Evolutionary conservation across 768 basidiomycete species (phyloP).

Genomic region (Suillus bovinus): DNA sequence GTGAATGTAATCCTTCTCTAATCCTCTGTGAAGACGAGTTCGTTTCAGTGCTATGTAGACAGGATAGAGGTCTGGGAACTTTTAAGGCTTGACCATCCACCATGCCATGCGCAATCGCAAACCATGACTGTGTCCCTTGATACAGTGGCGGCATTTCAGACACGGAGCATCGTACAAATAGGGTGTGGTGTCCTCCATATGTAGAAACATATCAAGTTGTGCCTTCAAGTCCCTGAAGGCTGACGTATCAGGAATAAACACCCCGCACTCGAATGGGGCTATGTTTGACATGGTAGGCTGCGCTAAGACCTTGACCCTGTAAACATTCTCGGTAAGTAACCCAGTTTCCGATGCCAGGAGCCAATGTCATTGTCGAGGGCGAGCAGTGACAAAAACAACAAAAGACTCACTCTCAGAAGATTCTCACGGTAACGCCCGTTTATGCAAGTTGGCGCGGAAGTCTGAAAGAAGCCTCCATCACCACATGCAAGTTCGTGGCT

Average conservation of each 20-base stretch:
- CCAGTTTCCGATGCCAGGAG: too few relatives aligned
- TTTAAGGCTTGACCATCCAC: background rate
- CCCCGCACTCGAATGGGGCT: background rate
- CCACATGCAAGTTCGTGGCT: too few relatives aligned
- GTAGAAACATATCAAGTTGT: too few relatives aligned
- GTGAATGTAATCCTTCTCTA: slow-evolving; percentile 86
- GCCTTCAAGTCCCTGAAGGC: background rate
- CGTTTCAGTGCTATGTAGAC: slow-evolving; percentile 67
- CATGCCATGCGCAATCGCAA: background rate
- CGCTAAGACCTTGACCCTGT: too few relatives aligned
- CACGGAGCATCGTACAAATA: background rate
- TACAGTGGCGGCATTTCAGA: background rate
- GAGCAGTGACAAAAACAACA: too few relatives aligned
- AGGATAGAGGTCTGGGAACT: background rate
- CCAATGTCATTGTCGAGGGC: too few relatives aligned
- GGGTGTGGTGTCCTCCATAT: background rate
- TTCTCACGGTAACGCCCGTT: too few relatives aligned
- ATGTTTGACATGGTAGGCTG: too few relatives aligned
- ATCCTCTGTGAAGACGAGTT: slow-evolving; percentile 76
- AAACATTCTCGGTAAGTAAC: too few relatives aligned
- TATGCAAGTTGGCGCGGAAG: too few relatives aligned
- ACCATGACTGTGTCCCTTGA: background rate
- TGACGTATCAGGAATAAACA: background rate
- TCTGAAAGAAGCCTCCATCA: too few relatives aligned
- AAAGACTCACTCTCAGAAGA: too few relatives aligned